Evolutionary conservation across 768 basidiomycete species (phyloP), one percentile per base, ranked within the genome.

Genomic region (Glaciozyma antarctica): DNA sequence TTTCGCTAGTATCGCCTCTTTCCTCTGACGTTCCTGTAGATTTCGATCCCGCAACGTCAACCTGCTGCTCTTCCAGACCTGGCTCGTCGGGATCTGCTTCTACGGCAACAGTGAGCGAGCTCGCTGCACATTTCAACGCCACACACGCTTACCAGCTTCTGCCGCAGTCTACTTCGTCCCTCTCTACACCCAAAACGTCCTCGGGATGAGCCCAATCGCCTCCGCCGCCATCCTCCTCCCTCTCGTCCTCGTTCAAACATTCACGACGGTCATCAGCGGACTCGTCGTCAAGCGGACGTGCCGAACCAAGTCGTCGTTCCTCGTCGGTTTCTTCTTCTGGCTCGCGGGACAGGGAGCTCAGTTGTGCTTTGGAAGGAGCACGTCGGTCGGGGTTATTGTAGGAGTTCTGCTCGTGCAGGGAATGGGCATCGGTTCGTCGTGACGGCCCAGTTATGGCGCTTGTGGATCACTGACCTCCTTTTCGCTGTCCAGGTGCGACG

Each of bases 21-120:
- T 26, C 3, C 30, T 16, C 41, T 12, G 21, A n/a, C 24, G 19
- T 19, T 58, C 65, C 66, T 69, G 32, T 49, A 62, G 24, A 61
- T 72, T 28, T 75, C 74, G 63, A 64, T 59, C 52, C 38, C 63
- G 64, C 21, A 75, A 73, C 22, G 58, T 67, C 5, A 52, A 67
- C 8, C 47, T 72, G 15, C 62, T 75, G 22, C 67, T 73, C 45
- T 41, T 61, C 12, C 75, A 75, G 52, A 69, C 67, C n/a, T 75
- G 71, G 55, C 65, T 73, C 61, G 71, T 75, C 44, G 75, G 75
- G 22, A 65, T 71, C 48, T 61, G 67, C 43, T 75, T 73, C 68
- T 75, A 73, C 56, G 74, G 74, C n/a, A 75, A 75, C 54, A 71
- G 53, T 54, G n/a, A n/a, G 5, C 10, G 16, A 21, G 3, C 8